Evolutionary conservation across 768 basidiomycete species (phyloP).

Genomic region (Hypsizygus marmoreus): DNA sequence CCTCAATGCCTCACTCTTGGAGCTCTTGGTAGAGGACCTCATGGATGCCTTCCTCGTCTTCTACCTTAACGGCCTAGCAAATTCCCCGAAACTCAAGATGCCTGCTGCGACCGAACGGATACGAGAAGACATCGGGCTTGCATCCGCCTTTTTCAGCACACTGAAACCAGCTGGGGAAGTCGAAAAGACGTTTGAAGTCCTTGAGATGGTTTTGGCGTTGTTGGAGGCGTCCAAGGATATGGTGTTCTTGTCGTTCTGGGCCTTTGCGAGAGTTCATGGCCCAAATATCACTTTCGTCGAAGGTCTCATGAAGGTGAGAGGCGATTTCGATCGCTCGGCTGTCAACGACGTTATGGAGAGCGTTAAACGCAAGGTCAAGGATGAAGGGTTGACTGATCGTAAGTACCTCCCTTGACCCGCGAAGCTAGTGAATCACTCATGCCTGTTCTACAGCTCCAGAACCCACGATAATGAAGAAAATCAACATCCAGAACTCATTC

Average conservation of each 20-base stretch:
- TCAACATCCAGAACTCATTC: constrained; percentile 73
- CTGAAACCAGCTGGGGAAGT: constrained; percentile 80
- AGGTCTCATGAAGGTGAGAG: constrained; percentile 82
- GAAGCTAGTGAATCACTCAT: constrained; percentile 3
- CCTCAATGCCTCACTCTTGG: constrained; percentile 88
- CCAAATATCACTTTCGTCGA: constrained; percentile 93
- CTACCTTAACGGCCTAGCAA: constrained; percentile 86
- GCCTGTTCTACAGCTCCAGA: constrained; percentile 56
- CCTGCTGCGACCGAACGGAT: constrained; percentile 85
- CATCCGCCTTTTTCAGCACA: constrained; percentile 79
- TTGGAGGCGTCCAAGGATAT: constrained; percentile 87
- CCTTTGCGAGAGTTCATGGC: constrained; percentile 91
- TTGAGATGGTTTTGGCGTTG: constrained; percentile 81
- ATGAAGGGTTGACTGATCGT: constrained; percentile 84
- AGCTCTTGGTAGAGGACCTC: constrained; percentile 90
- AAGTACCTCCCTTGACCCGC: constrained; percentile 32
- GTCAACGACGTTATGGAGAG: constrained; percentile 93
- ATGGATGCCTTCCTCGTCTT: constrained; percentile 87
- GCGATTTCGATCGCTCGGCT: constrained; percentile 87
- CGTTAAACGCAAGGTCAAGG: constrained; percentile 88
- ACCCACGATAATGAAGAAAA: constrained; percentile 91
- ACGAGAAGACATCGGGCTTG: constrained; percentile 74
- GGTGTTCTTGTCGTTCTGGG: constrained; percentile 91
- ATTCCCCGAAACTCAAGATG: constrained; percentile 83
- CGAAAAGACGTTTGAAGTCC: constrained; percentile 79